Evolutionary conservation across 2,329 filamentous ascomycete genomes (phyloP), one percentile per base, ranked within the genome.

Genomic region (Fusarium tupiense): DNA sequence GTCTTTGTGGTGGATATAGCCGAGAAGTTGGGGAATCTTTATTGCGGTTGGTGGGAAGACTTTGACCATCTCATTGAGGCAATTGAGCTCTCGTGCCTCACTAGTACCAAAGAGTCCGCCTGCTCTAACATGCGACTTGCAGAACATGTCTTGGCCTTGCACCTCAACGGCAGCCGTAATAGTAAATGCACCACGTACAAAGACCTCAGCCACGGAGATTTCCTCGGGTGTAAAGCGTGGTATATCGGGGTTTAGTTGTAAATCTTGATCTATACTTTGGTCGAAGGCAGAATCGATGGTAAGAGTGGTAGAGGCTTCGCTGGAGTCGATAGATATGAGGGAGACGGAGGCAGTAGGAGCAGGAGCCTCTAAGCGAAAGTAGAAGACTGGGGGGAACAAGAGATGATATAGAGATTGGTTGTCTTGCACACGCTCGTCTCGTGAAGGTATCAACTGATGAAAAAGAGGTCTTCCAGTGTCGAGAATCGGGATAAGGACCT

Each of bases 351-450:
- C 3, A 35, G 9, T 11, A 13, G 19, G 5, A 14, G 0, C 1
- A 26, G 38, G 33, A 3, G 26, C 46, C 1, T 63, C 26, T 0
- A 65, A 8, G 0, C 46, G 47, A 17, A 63, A 54, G 8, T 46
- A 17, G 4, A 53, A 2, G 3, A 52, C 2, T 0, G 24, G 19
- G 2, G 46, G 62, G 2, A 65, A 65, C 4, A 65, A 6, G 3
- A 29, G 13, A 10, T 14, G 19, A 29, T 40, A 3, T 0, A 62
- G 26, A 20, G 17, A 33, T 13, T 35, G 6, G 7, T 7, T 19
- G 1, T 17, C 5, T 1, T 10, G 24, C 0, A 3, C 2, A 0
- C 1, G 4, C 29, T 4, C 4, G 0, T 6, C 19, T 13, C 37
- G 53, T 1, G 33, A 6, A 8, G 22, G 24, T 29, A 20, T 46